These are phyloP conservation scores for Pseudogymnoascus destructans DNA, from an alignment of 2,329 filamentous ascomycete genomes.

Conservation along the genomic window DNA sequence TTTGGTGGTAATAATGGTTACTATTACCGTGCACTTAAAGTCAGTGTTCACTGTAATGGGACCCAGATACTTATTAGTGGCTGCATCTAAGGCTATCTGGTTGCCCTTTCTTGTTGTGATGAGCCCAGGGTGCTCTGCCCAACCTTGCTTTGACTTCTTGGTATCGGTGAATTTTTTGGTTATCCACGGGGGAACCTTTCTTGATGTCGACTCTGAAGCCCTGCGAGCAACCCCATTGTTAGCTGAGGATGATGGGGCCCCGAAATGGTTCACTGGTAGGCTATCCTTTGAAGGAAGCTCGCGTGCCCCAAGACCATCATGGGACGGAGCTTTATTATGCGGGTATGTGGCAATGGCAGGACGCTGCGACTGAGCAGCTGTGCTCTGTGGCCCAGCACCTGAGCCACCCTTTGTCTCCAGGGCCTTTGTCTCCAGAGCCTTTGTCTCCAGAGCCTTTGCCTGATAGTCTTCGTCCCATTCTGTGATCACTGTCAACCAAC, in stretches of 20 bases:
- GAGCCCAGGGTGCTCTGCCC: not conserved
- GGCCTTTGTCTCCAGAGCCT: not conserved
- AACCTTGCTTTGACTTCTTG: not conserved
- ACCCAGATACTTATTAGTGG: not conserved
- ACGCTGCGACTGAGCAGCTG: not conserved
- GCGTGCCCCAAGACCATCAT: not conserved
- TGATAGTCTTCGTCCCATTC: not conserved
- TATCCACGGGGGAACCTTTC: not conserved
- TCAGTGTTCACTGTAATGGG: not conserved
- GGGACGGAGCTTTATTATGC: not conserved
- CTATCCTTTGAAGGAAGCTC: not conserved
- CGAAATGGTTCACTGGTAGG: not conserved
- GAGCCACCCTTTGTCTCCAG: not conserved
- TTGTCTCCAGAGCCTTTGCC: not conserved
- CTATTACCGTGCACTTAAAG: not conserved
- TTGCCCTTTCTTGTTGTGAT: constrained; percentile 3
- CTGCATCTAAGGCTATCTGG: constrained; percentile 3
- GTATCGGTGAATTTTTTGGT: not conserved
- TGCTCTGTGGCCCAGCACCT: not conserved
- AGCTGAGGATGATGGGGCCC: not conserved
- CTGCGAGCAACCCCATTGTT: not conserved
- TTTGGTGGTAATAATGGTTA: not conserved
- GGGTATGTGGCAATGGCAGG: not conserved
- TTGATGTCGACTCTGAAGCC: not conserved
- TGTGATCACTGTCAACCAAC: not conserved